A percentile compares a stretch with the other conserved stretches of the same genome.
These are phyloP conservation scores for Hapsidospora chrysogenum DNA, from an alignment of 495 filamentous ascomycete species.

Conservation along the genomic window DNA sequence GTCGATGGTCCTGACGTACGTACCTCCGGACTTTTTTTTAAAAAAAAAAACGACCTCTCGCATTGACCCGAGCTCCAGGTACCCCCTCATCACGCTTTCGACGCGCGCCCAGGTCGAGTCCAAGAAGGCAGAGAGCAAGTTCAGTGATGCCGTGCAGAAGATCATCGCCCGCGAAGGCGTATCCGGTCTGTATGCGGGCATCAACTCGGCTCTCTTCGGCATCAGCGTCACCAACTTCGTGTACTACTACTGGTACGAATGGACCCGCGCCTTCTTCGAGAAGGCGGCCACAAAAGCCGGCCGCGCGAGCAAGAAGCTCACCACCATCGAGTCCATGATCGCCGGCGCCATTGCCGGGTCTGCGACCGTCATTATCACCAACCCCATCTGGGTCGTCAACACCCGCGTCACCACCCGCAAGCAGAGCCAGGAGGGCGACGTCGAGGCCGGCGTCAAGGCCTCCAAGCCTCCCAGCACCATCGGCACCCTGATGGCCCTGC, in stretches of 20 bases:
- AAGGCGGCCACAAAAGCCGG: slow-evolving; percentile 57
- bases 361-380: slow-evolving; percentile 87
- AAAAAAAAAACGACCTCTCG: not conserved
- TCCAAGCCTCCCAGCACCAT: slow-evolving; percentile 45
- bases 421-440: slow-evolving; percentile 33
- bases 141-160: slow-evolving; percentile 62
- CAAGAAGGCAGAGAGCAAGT: slow-evolving; percentile 69
- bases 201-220: slow-evolving; percentile 85
- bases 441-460: slow-evolving; percentile 19
- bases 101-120: slow-evolving; percentile 97
- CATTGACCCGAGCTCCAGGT: slow-evolving; percentile 30
- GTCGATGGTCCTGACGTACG: slow-evolving; percentile 86
- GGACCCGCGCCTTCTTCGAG: slow-evolving; percentile 81
- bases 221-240: slow-evolving; percentile 99
- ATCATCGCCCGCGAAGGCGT: slow-evolving; percentile 88
- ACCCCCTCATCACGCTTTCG: slow-evolving; percentile 93
- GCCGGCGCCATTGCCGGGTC: slow-evolving; percentile 89
- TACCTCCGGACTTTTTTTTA: slow-evolving; percentile 5
- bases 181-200: slow-evolving; percentile 69
- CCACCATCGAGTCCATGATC: slow-evolving; percentile 79
- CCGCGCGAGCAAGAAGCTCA: slow-evolving; percentile 68
- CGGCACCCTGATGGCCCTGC: slow-evolving; percentile 56
- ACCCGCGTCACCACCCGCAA: slow-evolving; percentile 91
- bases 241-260: slow-evolving; percentile 99
- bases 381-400: slow-evolving; percentile 98